Base-by-base conservation (phyloP, 2,329 filamentous ascomycete genomes). In the Phialophora tarda region DNA sequence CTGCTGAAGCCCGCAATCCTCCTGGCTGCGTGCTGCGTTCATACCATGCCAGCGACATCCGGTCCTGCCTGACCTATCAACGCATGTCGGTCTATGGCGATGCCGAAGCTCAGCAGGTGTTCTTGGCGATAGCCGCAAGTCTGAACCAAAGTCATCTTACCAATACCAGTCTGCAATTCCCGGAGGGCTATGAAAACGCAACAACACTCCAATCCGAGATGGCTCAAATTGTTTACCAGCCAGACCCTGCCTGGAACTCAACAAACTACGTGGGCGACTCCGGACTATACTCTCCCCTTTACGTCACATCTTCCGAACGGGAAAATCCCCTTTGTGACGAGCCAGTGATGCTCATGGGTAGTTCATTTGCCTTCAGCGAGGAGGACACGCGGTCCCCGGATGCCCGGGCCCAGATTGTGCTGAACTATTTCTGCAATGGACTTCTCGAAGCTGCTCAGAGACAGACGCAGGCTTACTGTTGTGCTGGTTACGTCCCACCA, bases 41-140 rank as follows among this genome's bases (percentile, higher is more conserved):
- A 61, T 89, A 89, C 75, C 79, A 81, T 8, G 73, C 75, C 5
- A 74, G 80, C n/a, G 84, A 86, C 44, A 80, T 89, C 48, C 75
- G 78, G 21, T 75, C 77, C 54, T 90, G 88, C 72, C 79, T 88
- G 24, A 76, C 77, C 1, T 77, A 79, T 14, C 82, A 82, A 7
- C 81, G 81, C 58, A 72, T 89, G n/a, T 79, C 88, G 17, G 86
- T 90, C 69, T 80, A 84, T 28, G 88, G 88, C 44, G 88, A 90
- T 74, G 85, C 85, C 1, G 85, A 83, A 0, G 82, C 84, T 7
- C 82, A 87, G 12, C 84, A 88, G 70, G 75, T 89, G 5, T 90
- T 86, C 74, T 88, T 85, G 82, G 84, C 85, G 58, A 79, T 82
- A 2, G 82, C 82, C 21, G 79, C 77, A 64, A 83, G 82, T 68